phyloP scores from a whole-genome alignment of 805 yeast species.

The Gaillardinia entomophila region DNA sequence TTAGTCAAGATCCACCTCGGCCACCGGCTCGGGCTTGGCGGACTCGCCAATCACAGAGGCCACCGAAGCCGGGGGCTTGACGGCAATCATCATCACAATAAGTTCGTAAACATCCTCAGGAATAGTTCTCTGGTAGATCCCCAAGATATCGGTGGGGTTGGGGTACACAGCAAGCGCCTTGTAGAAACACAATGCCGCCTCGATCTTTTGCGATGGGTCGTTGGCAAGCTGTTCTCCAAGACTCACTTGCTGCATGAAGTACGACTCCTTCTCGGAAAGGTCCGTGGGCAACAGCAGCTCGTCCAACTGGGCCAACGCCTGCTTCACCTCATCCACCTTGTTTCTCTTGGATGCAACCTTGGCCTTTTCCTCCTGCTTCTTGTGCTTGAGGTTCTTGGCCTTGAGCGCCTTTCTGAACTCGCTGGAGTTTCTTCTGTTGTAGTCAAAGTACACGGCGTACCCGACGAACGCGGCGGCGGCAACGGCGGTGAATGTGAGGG shows the following conservation, averaged over 20 bases:
- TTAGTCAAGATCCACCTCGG: conserved; percentile 8
- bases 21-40: conserved; percentile 17
- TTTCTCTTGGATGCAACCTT: conserved; percentile 55
- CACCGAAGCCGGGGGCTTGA: conserved; percentile 80
- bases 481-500: conserved; percentile 30
- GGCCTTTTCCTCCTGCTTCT: conserved; percentile 47
- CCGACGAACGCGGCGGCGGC: conserved; percentile 56
- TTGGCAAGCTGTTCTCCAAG: conserved; percentile 77
- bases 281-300: conserved; percentile 73
- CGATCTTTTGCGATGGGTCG: conserved; percentile 61
- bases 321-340: conserved; percentile 55
- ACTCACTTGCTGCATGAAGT: conserved; percentile 79
- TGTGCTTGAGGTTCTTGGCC: conserved; percentile 56
- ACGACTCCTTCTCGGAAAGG: conserved; percentile 62
- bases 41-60: conserved; percentile 55
- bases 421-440: conserved; percentile 76
- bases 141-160: conserved; percentile 86
- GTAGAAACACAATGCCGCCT: conserved; percentile 87
- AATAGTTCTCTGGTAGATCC: conserved; percentile 83
- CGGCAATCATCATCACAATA: conserved; percentile 83
- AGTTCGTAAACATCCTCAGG: conserved; percentile 78
- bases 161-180: conserved; percentile 92
- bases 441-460: conserved; percentile 87
- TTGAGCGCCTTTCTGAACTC: conserved; percentile 76
- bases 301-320: conserved; percentile 52